Evolutionary conservation across 2,329 filamentous ascomycete species (phyloP).

Genomic region (Epichloe festucae): DNA sequence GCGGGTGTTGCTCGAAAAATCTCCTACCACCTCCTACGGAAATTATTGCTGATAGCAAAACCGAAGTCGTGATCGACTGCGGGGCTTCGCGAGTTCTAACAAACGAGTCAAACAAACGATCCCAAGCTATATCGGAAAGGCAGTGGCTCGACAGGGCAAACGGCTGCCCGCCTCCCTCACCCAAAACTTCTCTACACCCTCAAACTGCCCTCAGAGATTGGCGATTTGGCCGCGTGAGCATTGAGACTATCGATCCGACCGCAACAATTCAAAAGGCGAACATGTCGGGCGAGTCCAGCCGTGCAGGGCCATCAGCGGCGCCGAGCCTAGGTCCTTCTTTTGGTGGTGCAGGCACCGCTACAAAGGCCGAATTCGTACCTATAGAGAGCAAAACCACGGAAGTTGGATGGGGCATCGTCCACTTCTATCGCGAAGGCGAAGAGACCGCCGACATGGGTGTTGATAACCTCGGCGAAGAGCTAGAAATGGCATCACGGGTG

Average conservation of each 20-base stretch:
- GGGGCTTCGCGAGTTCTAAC: slow-evolving; percentile 26
- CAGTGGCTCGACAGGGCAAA: slow-evolving; percentile 27
- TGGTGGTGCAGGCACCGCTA: slow-evolving; percentile 54
- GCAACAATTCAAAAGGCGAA: slow-evolving; percentile 9
- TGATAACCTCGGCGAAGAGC: slow-evolving; percentile 15
- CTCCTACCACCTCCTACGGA: no score
- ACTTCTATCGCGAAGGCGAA: slow-evolving; percentile 77
- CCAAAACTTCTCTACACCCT: slow-evolving; percentile 31
- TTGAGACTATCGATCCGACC: slow-evolving; percentile 67
- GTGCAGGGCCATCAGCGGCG: slow-evolving; percentile 34
- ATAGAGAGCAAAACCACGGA: slow-evolving; percentile 62
- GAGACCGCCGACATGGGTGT: slow-evolving; percentile 43
- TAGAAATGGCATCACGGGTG: slow-evolving; percentile 16
- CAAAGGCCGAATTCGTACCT: slow-evolving; percentile 68
- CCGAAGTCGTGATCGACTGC: slow-evolving; percentile 34
- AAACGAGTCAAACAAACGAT: slow-evolving; percentile 20
- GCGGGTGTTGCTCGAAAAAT: background rate
- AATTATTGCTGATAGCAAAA: slow-evolving; percentile 4
- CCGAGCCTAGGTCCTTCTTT: slow-evolving; percentile 41
- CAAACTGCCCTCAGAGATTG: slow-evolving; percentile 51
- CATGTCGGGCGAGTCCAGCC: slow-evolving; percentile 25
- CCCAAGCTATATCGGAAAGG: slow-evolving; percentile 25
- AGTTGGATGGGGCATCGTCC: slow-evolving; percentile 83
- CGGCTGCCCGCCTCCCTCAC: slow-evolving; percentile 30
- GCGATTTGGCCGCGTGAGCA: slow-evolving; percentile 65